These are phyloP conservation scores for Tolypocladium endophyticum DNA, from an alignment of 2,329 filamentous ascomycete genomes.

Conservation along the genomic window DNA sequence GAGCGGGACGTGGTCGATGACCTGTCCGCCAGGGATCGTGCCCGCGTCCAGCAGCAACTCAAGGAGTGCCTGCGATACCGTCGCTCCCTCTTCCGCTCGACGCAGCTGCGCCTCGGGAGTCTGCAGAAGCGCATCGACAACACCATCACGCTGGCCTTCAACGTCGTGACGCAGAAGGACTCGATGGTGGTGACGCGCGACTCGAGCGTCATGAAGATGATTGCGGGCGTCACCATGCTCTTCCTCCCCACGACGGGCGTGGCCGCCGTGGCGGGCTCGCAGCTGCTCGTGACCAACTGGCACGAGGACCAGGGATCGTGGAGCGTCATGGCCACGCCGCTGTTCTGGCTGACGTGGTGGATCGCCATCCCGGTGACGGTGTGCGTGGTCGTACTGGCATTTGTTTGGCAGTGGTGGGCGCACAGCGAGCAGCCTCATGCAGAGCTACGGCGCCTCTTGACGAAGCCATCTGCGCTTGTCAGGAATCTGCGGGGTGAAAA, in stretches of 20 bases:
- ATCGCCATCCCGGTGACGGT: conserved; percentile 18
- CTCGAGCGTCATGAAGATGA: conserved; percentile 24
- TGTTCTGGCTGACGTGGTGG: conserved; percentile 19
- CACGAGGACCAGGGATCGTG: conserved; percentile 9
- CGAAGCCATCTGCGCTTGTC: neutral
- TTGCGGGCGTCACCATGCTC: conserved; percentile 25
- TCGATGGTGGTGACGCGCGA: conserved; percentile 23
- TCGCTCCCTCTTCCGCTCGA: conserved; percentile 21
- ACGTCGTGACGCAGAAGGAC: conserved; percentile 25
- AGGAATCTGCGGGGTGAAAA: neutral
- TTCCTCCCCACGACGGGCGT: conserved; percentile 26
- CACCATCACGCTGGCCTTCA: conserved; percentile 22
- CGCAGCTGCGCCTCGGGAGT: conserved; percentile 21
- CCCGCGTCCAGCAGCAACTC: conserved; percentile 13
- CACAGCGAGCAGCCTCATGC: conserved; percentile 7
- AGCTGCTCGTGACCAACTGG: conserved; percentile 13
- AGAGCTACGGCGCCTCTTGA: neutral
- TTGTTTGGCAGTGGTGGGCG: conserved; percentile 19
- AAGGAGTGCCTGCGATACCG: conserved; percentile 18
- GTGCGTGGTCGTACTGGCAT: conserved; percentile 11
- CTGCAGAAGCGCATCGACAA: conserved; percentile 24
- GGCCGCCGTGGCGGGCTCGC: conserved; percentile 19
- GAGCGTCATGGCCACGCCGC: conserved; percentile 12
- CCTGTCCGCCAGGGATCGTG: conserved; percentile 1
- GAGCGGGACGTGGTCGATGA: conserved; percentile 2